These are phyloP conservation scores for Mycosphaerella sp. DNA, from an alignment of 2,329 filamentous ascomycete species.

Conservation along the genomic window DNA sequence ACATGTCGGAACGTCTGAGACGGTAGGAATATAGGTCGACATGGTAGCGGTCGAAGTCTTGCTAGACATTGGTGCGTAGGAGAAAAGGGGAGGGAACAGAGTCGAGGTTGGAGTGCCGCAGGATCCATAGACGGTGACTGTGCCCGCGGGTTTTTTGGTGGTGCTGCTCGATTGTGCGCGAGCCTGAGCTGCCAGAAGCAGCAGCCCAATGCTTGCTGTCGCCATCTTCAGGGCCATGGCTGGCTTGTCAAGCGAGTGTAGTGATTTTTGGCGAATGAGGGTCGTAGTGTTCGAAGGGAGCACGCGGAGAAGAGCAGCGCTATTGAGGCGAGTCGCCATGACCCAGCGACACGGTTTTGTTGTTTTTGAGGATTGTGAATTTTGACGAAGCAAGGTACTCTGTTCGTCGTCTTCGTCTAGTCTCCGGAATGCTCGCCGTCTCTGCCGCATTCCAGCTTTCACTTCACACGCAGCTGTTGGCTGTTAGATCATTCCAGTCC, in stretches of 20 bases:
- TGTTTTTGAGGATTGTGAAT: background rate
- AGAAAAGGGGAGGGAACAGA: background rate
- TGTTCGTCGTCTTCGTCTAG: background rate
- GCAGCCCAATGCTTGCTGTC: background rate
- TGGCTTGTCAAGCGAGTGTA: background rate
- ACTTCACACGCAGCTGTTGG: too few species aligned
- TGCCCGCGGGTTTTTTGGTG: background rate
- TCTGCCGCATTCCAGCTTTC: background rate
- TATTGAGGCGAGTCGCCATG: background rate
- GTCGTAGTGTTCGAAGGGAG: background rate
- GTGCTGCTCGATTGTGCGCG: background rate
- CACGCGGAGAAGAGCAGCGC: background rate
- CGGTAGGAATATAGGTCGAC: background rate
- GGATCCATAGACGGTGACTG: constrained; percentile 5
- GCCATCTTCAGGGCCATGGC: background rate
- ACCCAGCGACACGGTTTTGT: constrained; percentile 3
- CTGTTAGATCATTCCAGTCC: background rate
- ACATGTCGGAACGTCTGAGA: constrained; percentile 3
- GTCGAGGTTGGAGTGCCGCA: constrained; percentile 4
- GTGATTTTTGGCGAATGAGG: too few species aligned
- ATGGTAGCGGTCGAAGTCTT: background rate
- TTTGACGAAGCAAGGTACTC: background rate
- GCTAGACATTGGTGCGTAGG: background rate
- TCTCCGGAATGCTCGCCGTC: background rate
- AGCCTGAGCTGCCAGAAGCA: background rate